Percentiles rank a stretch among this genome's conserved stretches.
These are phyloP conservation scores for Lantana camara DNA, from an alignment of 257 asterid genomes.

Conservation along the genomic window DNA sequence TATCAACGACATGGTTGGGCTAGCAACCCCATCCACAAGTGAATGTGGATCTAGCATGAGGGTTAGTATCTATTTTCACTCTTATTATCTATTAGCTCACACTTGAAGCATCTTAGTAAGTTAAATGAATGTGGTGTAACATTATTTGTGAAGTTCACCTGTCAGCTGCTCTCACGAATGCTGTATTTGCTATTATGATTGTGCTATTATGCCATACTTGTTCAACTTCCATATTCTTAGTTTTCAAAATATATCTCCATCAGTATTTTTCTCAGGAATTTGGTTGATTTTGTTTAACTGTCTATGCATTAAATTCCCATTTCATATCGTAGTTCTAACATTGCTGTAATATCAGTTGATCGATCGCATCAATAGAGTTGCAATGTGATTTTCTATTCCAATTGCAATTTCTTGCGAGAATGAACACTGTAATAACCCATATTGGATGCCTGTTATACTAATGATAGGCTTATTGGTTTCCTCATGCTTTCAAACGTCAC, in stretches of 20 bases:
- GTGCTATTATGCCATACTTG: too few species aligned
- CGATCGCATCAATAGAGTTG: neutral
- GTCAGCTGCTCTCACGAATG: neutral
- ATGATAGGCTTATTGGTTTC: neutral
- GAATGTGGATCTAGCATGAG: conserved; percentile 59
- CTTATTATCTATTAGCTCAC: neutral
- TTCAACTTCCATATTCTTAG: too few species aligned
- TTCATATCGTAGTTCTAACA: neutral
- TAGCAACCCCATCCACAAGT: conserved; percentile 53
- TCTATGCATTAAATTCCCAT: neutral
- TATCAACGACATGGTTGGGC: conserved; percentile 42
- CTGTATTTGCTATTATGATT: too few species aligned
- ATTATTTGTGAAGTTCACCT: too few species aligned
- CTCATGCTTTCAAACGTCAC: neutral
- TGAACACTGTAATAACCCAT: neutral
- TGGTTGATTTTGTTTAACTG: neutral
- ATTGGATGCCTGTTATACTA: neutral
- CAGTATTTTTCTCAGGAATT: neutral
- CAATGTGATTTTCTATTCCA: neutral
- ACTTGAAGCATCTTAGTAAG: conserved; percentile 13
- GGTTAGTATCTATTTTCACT: conserved; percentile 44
- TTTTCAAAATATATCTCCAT: too few species aligned
- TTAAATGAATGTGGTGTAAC: neutral
- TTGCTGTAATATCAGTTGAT: neutral
- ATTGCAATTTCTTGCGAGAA: neutral